phyloP scores from a whole-genome alignment of 129 eudicot genomes.

The Tanacetum coccineum region DNA sequence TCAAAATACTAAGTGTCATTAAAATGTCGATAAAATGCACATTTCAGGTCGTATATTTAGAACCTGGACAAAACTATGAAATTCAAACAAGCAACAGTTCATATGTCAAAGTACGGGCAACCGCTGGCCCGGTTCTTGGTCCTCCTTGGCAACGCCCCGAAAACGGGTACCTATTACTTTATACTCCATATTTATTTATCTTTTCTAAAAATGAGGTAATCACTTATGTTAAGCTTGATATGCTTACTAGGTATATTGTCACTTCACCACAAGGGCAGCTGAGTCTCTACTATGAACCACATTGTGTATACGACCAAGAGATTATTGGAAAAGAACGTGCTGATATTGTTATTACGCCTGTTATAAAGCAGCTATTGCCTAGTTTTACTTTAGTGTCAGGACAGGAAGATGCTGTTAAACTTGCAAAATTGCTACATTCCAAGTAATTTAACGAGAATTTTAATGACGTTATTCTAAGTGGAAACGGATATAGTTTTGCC shows the following conservation, averaged over 20 bases:
- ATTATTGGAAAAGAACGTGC: slow-evolving; percentile 60
- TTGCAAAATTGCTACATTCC: slow-evolving; percentile 68
- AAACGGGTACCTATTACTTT: slow-evolving; percentile 53
- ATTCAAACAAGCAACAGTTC: slow-evolving; percentile 56
- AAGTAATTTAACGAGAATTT: slow-evolving; percentile 39
- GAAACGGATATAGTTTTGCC: not conserved
- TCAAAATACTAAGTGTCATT: not conserved
- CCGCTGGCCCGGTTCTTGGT: slow-evolving; percentile 89
- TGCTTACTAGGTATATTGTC: slow-evolving; percentile 59
- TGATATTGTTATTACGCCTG: slow-evolving; percentile 91
- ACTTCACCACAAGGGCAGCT: slow-evolving; percentile 59
- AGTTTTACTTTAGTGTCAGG: slow-evolving; percentile 83
- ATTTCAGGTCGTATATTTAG: slow-evolving; percentile 64
- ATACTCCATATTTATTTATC: not conserved
- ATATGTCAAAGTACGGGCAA: slow-evolving; percentile 59
- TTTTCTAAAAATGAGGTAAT: not conserved
- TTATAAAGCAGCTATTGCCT: slow-evolving; percentile 78
- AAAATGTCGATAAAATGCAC: not conserved
- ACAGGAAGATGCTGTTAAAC: slow-evolving; percentile 92
- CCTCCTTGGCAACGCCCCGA: slow-evolving; percentile 99
- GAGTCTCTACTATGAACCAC: slow-evolving; percentile 87
- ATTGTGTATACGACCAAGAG: slow-evolving; percentile 66
- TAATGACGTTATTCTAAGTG: not conserved
- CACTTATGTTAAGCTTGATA: not conserved
- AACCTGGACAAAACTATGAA: slow-evolving; percentile 73